These are phyloP conservation scores for Phytopythium boreale DNA, from an alignment of 352 stramenopile genomes.

Conservation along the genomic window DNA sequence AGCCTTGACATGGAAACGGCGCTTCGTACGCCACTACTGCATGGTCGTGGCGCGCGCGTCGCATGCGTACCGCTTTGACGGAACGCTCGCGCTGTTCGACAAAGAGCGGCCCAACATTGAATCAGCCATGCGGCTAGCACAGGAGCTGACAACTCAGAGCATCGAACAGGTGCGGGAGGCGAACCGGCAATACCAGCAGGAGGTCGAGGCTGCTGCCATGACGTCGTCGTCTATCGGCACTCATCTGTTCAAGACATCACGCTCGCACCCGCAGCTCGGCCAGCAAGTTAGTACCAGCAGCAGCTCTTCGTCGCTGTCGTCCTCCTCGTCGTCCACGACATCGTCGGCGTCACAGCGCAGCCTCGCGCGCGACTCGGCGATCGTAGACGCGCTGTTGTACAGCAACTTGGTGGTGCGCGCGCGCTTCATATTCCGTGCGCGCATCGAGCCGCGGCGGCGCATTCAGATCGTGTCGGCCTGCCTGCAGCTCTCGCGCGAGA, in stretches of 20 bases:
- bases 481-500: slow-evolving; percentile 68
- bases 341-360: slow-evolving; percentile 4
- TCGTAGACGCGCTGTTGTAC: slow-evolving; percentile 77
- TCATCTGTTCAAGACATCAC: slow-evolving; percentile 8
- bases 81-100: slow-evolving; percentile 67
- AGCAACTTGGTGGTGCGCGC: slow-evolving; percentile 76
- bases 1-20: slow-evolving; percentile 71
- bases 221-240: neutral
- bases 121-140: slow-evolving; percentile 70
- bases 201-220: slow-evolving; percentile 16
- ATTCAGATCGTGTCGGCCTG: slow-evolving; percentile 68
- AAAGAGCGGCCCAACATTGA: slow-evolving; percentile 82
- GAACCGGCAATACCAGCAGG: slow-evolving; percentile 35
- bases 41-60: slow-evolving; percentile 74
- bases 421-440: slow-evolving; percentile 77
- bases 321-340: slow-evolving; percentile 6
- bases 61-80: slow-evolving; percentile 74
- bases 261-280: slow-evolving; percentile 10
- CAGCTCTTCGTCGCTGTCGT: slow-evolving; percentile 8
- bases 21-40: slow-evolving; percentile 87
- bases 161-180: slow-evolving; percentile 67
- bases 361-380: slow-evolving; percentile 39
- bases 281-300: slow-evolving; percentile 5
- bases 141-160: slow-evolving; percentile 70
- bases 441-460: slow-evolving; percentile 64